Conservation (phyloP, 306 rosid genomes). For the Lupinus albus region DNA sequence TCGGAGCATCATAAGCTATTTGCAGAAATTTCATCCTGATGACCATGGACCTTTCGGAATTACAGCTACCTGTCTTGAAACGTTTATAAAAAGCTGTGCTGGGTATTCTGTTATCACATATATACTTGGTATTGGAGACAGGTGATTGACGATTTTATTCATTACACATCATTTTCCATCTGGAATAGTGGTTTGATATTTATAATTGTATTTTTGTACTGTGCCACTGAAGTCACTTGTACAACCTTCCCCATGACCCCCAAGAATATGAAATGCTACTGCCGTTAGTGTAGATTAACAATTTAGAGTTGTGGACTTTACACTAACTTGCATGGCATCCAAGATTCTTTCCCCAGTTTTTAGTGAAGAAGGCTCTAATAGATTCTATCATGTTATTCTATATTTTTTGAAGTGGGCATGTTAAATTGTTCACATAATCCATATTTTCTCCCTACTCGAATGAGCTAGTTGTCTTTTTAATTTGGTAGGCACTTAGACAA, state of each 20-base stretch:
- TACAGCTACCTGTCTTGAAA: constrained; percentile 93
- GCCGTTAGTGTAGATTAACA: constrained; percentile 12
- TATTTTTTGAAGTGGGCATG: constrained; percentile 27
- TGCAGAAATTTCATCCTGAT: constrained; percentile 96
- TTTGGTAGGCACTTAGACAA: constrained; percentile 87
- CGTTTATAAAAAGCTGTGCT: constrained; percentile 97
- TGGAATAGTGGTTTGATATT: constrained; percentile 3
- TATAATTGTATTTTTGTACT: constrained; percentile 23
- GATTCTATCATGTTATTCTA: constrained; percentile 18
- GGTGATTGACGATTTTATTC: constrained; percentile 54
- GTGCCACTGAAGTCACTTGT: constrained; percentile 8
- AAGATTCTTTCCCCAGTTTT: not conserved
- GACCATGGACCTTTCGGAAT: constrained; percentile 96
- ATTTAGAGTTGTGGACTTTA: constrained; percentile 20
- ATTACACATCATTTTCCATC: constrained; percentile 23
- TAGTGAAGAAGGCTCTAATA: not conserved
- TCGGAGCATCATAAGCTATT: constrained; percentile 89
- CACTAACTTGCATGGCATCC: constrained; percentile 11
- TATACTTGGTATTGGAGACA: constrained; percentile 97
- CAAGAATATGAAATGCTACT: constrained; percentile 7
- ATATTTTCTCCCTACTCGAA: constrained; percentile 30
- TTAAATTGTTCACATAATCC: constrained; percentile 18
- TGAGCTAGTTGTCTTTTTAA: constrained; percentile 33
- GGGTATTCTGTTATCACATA: constrained; percentile 99
- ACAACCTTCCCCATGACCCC: not conserved